Evolutionary conservation across 805 yeast species (phyloP).

Genomic region (Hanseniaspora meyeri): DNA sequence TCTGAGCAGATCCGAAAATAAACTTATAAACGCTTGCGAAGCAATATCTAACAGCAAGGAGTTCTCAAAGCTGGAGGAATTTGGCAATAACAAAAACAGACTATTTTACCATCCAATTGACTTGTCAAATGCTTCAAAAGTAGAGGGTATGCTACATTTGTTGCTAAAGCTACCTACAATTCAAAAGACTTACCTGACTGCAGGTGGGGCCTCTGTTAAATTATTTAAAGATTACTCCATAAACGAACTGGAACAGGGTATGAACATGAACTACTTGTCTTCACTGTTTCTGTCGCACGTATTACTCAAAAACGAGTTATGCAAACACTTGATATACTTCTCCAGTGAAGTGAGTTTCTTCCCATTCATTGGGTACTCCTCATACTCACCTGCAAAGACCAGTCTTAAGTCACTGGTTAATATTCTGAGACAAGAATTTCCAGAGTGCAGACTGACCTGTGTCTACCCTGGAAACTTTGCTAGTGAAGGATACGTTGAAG

Average conservation of each 20-base stretch:
- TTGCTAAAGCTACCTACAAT: conserved; percentile 10
- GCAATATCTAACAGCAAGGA: conserved; percentile 26
- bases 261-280: conserved; percentile 59
- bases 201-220: conserved; percentile 75
- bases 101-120: conserved; percentile 49
- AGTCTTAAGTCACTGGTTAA: conserved; percentile 69
- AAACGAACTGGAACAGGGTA: conserved; percentile 47
- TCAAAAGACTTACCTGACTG: conserved; percentile 47
- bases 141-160: conserved; percentile 26
- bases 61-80: background rate
- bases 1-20: conserved; percentile 62
- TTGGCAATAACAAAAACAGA: conserved; percentile 20
- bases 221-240: conserved; percentile 56
- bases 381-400: conserved; percentile 81
- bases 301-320: conserved; percentile 31
- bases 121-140: conserved; percentile 41
- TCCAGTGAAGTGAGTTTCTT: conserved; percentile 74
- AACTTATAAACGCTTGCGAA: conserved; percentile 39
- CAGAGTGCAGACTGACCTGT: conserved; percentile 56
- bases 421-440: conserved; percentile 72
- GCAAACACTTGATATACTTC: conserved; percentile 45
- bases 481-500: conserved; percentile 76
- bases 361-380: conserved; percentile 83
- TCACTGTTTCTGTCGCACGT: conserved; percentile 61
- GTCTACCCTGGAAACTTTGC: conserved; percentile 81